Conservation (phyloP, 306 rosid genomes). For the Astragalus glycyphyllos region DNA sequence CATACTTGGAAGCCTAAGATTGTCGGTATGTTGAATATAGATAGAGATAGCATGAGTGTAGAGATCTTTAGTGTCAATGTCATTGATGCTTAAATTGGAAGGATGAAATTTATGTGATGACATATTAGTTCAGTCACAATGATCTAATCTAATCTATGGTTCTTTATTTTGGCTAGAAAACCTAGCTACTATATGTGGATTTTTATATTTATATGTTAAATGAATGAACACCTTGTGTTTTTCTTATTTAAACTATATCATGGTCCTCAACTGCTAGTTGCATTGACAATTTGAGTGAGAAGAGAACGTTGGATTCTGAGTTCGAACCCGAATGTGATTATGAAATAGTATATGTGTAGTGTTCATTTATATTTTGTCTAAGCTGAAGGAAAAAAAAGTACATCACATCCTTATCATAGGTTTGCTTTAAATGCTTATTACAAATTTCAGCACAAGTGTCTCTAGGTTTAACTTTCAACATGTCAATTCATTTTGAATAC, state of each 20-base stretch:
- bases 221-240: conserved; percentile 10
- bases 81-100: conserved; percentile 36
- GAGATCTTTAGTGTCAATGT: conserved; percentile 42
- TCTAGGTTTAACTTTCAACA: background rate
- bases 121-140: conserved; percentile 29
- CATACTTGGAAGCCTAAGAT: conserved; percentile 43
- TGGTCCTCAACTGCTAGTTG: no score
- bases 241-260: conserved; percentile 21
- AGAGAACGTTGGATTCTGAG: no score
- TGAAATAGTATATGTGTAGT: no score
- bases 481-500: background rate
- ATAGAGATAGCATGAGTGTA: background rate
- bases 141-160: background rate
- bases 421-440: conserved; percentile 17
- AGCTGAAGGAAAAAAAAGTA: background rate
- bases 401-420: conserved; percentile 10
- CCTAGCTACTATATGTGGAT: background rate
- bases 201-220: conserved; percentile 1
- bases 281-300: no score
- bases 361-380: no score
- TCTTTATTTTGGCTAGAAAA: conserved; percentile 28
- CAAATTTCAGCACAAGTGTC: background rate
- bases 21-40: conserved; percentile 40
- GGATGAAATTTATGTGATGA: conserved; percentile 32
- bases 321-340: no score